Base-by-base conservation (phyloP, 2,329 filamentous ascomycete species). In the Fonsecaea monophora region DNA sequence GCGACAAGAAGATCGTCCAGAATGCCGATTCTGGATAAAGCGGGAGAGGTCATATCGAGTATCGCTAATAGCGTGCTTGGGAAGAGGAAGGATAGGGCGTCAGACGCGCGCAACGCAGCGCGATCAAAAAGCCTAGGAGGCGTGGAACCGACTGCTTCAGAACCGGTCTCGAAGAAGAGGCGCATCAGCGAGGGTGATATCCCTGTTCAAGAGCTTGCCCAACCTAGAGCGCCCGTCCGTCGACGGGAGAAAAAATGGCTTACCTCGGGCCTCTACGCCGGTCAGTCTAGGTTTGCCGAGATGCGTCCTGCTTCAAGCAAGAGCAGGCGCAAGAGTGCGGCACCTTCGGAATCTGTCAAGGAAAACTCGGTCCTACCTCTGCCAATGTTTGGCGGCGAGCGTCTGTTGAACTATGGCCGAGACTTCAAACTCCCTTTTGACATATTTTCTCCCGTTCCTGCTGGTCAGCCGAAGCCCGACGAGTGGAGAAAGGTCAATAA, bases 401-500 rank as follows among this genome's bases (percentile, higher is more conserved):
- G 89, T 59, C 82, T 90, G 62, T 79, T 97, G 65, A 85, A 93
- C 62, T 83, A 86, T 67, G 90, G 90, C 13, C 85, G 91, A 59
- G 89, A 96, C 76, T 98, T 96, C 80, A 92, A 92, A 78, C 82
- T 99, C 35, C 95, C 95, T 0, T 97, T 88, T 75, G 91, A 97
- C 76, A 84, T 97, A 56, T 98, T 94, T 82, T 91, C 92, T 62
- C 94, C 94, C 2, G 85, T 96, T 21, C 90, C 92, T 3, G 87
- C 89, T 1, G 92, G 91, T 58, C 92, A 97, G 76, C 92, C 93
- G 30, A 97, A 96, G 79, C 94, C 94, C 0, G 90, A 96, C 72
- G 92, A 96, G 74, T 99, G 94, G 91, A 89, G 89, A 72, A 94
- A 94, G 77, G 90, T 95, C 73, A 94, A 92, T 70, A 95, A 91